A percentile compares a stretch with the other conserved stretches of the same genome.
These are phyloP conservation scores for Corchorus olitorius DNA, from an alignment of 345 rosid genomes.

Conservation along the genomic window DNA sequence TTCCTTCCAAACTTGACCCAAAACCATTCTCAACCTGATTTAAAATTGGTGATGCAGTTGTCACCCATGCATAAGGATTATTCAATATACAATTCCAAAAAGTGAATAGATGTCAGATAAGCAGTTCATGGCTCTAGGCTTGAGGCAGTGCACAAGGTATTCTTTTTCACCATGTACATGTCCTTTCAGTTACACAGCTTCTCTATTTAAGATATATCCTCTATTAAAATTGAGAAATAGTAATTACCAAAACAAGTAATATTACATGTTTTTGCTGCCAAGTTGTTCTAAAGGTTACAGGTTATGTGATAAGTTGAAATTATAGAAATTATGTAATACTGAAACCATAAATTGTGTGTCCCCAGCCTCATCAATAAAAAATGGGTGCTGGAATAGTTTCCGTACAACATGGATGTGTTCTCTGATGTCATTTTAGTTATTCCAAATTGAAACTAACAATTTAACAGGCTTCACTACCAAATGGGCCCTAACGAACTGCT, in stretches of 20 bases:
- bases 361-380: background rate
- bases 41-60: slow-evolving; percentile 8
- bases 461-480: background rate
- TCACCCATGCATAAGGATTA: background rate
- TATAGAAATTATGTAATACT: background rate
- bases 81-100: background rate
- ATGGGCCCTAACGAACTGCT: background rate
- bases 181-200: background rate
- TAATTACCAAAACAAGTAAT: background rate
- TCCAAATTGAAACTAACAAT: background rate
- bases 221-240: background rate
- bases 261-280: background rate
- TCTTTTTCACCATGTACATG: background rate
- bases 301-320: background rate
- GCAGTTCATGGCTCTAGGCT: background rate
- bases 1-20: slow-evolving; percentile 35
- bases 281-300: background rate
- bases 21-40: slow-evolving; percentile 41
- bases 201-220: background rate
- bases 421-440: background rate
- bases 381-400: background rate
- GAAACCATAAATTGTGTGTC: background rate
- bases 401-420: background rate
- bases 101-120: background rate
- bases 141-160: background rate